A percentile compares a stretch with the other conserved stretches of the same genome.
Conservation (phyloP, 208 protist genomes). For the Crithidia acanthocephali region DNA sequence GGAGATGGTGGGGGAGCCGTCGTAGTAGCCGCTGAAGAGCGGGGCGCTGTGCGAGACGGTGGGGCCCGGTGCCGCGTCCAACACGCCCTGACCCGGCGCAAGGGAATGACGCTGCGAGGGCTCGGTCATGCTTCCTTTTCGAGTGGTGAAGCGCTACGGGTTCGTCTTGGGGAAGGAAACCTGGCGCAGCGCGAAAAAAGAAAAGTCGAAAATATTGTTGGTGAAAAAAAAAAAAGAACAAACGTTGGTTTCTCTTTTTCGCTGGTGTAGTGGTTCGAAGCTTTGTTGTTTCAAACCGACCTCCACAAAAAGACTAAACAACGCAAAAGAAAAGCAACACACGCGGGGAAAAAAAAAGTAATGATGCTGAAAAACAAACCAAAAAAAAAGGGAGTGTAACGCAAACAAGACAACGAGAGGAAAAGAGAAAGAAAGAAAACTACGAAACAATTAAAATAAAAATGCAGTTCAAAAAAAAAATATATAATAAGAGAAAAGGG, state of each 20-base stretch:
- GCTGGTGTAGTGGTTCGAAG: too few relatives aligned
- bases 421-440: slow-evolving; percentile 25
- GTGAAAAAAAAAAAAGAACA: slow-evolving; percentile 14
- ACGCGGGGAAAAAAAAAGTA: background rate
- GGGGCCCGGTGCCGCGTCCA: background rate
- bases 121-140: background rate
- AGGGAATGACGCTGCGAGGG: background rate
- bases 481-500: background rate
- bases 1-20: background rate
- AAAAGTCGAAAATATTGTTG: too few relatives aligned
- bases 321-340: background rate
- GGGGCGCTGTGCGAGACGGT: background rate
- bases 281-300: background rate
- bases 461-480: background rate
- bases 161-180: too few relatives aligned
- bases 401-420: background rate
- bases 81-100: background rate
- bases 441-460: slow-evolving; percentile 16
- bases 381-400: background rate
- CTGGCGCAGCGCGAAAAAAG: too few relatives aligned
- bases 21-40: background rate
- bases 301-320: background rate
- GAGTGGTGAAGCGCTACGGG: too few relatives aligned
- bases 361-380: background rate
- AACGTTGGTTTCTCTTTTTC: too few relatives aligned